Conservation (phyloP, 1,284 basidiomycete genomes). For the Xerocomus nothofagi region DNA sequence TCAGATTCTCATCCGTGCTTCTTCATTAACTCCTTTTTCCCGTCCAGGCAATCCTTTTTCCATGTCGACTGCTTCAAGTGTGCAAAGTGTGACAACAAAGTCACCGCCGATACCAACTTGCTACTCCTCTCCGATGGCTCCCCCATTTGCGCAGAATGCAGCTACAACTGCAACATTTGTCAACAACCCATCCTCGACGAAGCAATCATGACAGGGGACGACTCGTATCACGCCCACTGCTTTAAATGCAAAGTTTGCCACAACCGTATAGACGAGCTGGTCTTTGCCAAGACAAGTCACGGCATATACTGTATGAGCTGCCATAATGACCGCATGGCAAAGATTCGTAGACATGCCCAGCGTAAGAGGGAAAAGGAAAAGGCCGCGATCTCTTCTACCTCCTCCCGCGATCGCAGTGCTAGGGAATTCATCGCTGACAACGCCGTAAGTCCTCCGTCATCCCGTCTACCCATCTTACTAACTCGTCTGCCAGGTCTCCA, state of each 20-base stretch:
- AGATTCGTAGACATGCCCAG: constrained; percentile 88
- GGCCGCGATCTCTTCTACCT: constrained; percentile 43
- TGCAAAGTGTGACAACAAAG: constrained; percentile 77
- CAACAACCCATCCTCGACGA: constrained; percentile 91
- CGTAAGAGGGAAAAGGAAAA: constrained; percentile 57
- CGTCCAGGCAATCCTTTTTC: constrained; percentile 73
- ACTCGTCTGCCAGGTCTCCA: constrained; percentile 11
- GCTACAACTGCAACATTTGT: constrained; percentile 95
- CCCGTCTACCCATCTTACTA: not conserved
- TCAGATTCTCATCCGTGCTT: not conserved
- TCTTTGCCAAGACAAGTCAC: constrained; percentile 97
- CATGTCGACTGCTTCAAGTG: constrained; percentile 84
- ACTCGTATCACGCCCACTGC: constrained; percentile 97
- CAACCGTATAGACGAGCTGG: constrained; percentile 94
- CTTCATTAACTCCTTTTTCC: constrained; percentile 5
- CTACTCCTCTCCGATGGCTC: constrained; percentile 94
- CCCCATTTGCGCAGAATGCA: constrained; percentile 96
- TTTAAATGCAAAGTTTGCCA: constrained; percentile 97
- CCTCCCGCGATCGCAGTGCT: constrained; percentile 44
- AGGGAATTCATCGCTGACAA: constrained; percentile 40
- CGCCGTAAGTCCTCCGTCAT: constrained; percentile 36
- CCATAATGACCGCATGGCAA: constrained; percentile 94
- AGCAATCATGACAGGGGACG: constrained; percentile 98
- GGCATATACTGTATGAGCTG: constrained; percentile 99
- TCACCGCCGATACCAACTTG: constrained; percentile 92